These are phyloP conservation scores for Cryptococcus amylolentus DNA, from an alignment of 1,284 basidiomycete genomes.

Conservation along the genomic window DNA sequence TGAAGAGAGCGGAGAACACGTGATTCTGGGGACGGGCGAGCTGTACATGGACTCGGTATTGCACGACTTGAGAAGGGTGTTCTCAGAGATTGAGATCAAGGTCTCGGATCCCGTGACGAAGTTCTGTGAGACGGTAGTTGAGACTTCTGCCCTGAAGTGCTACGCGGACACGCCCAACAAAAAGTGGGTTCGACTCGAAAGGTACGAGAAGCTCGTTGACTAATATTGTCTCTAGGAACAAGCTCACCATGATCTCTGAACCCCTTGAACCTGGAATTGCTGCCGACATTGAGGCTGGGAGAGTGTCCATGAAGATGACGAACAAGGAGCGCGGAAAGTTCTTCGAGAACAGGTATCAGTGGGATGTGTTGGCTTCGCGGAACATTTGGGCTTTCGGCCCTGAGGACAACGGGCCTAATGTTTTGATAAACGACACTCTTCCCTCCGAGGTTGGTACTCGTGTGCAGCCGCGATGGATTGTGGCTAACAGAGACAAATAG, in stretches of 20 bases:
- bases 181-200: slow-evolving; percentile 59
- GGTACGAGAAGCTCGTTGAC: background rate
- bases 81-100: slow-evolving; percentile 99
- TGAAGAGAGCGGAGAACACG: slow-evolving; percentile 97
- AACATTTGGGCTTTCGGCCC: slow-evolving; percentile 99
- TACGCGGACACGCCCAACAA: slow-evolving; percentile 99
- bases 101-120: slow-evolving; percentile 98
- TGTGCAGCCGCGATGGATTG: background rate
- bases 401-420: slow-evolving; percentile 89
- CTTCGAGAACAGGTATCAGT: slow-evolving; percentile 94
- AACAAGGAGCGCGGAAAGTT: slow-evolving; percentile 88
- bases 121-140: slow-evolving; percentile 97
- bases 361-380: slow-evolving; percentile 94
- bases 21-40: slow-evolving; percentile 94
- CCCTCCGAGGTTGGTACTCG: slow-evolving; percentile 70
- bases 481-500: slow-evolving; percentile 46
- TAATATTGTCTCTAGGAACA: slow-evolving; percentile 62
- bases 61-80: slow-evolving; percentile 89
- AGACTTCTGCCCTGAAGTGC: slow-evolving; percentile 96
- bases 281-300: slow-evolving; percentile 87
- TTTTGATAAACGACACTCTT: slow-evolving; percentile 91
- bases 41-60: slow-evolving; percentile 94
- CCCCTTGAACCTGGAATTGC: slow-evolving; percentile 89
- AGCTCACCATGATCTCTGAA: slow-evolving; percentile 96
- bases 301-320: slow-evolving; percentile 87